Evolutionary conservation across 768 basidiomycete species (phyloP), one percentile per base, ranked within the genome.

Genomic region (Saitozyma sp.): DNA sequence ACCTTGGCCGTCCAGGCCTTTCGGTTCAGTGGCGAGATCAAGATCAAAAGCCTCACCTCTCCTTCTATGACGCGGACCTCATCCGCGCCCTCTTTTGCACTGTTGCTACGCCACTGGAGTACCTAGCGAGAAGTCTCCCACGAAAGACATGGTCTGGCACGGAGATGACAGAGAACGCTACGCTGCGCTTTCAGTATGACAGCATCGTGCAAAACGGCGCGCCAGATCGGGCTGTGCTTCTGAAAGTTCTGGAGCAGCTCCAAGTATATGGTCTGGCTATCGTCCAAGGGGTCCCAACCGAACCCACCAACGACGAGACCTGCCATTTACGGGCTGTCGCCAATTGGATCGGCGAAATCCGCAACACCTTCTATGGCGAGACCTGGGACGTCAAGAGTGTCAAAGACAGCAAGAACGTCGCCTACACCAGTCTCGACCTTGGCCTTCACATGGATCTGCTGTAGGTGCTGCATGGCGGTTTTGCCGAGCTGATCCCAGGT

Each of bases 391-490:
- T 98, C 37, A 85, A 86, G 80, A 90, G 87, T 63, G 13, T 75
- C 40, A 81, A 78, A 48, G 83, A 90, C 59, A 89, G 89, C 71
- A 85, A 83, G 67, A 99, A 99, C 77, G 92, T 99, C 59, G 95
- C 95, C 4, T 97, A 96, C 77, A 99, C 95, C 11, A 87, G 92
- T 76, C 83, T 96, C 29, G 84, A 90, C 68, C 83, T 99, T 9
- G 94, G 89, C 0, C 75, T 94, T 19, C 94, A 97, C 73, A 91
- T 91, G 89, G 95, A 98, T 81, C 82, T 98, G 0, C 80, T 89
- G 92, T 94, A 73, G 66, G 91, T 64, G 20, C 50, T 20, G 9
- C 20, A 8, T 43, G 16, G 19, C 39, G 14, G n/a, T 6, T 17
- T 37, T 39, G 50, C 46, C 2, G 29, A 8, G 14, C 49, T 60